Percentiles rank a stretch among this genome's conserved stretches.
phyloP scores from a whole-genome alignment of 495 filamentous ascomycete genomes.

The Cryomyces minteri region DNA sequence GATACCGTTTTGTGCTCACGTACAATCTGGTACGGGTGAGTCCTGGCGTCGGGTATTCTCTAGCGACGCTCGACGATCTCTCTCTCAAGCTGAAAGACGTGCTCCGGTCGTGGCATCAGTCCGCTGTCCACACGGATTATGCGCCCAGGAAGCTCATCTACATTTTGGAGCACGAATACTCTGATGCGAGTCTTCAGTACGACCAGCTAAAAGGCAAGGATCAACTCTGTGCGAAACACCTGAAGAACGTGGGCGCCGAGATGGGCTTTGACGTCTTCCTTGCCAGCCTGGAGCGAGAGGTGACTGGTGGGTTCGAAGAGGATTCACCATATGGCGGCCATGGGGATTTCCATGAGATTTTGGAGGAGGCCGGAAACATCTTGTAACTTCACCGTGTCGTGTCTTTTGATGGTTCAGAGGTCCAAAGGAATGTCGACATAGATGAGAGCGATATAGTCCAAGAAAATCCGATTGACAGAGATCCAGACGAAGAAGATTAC shows the following conservation, averaged over 20 bases:
- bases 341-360: slow-evolving; percentile 8
- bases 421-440: slow-evolving; percentile 9
- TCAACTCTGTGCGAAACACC: slow-evolving; percentile 7
- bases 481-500: slow-evolving; percentile 22
- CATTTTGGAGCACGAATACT: slow-evolving; percentile 29
- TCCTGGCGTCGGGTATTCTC: slow-evolving; percentile 1
- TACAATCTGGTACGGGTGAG: slow-evolving; percentile 32
- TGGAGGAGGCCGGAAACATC: slow-evolving; percentile 4
- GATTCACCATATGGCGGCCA: slow-evolving; percentile 3
- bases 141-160: slow-evolving; percentile 15
- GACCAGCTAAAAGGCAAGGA: slow-evolving; percentile 26
- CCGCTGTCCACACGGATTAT: neutral
- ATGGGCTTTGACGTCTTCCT: slow-evolving; percentile 20
- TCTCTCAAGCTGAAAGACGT: neutral
- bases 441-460: slow-evolving; percentile 17
- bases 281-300: slow-evolving; percentile 17
- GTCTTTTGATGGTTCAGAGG: slow-evolving; percentile 9
- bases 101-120: neutral
- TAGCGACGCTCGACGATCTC: neutral
- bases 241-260: slow-evolving; percentile 18
- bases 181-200: slow-evolving; percentile 22
- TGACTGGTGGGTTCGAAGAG: slow-evolving; percentile 4
- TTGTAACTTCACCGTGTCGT: slow-evolving; percentile 13
- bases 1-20: slow-evolving; percentile 31
- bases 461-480: slow-evolving; percentile 15